phyloP scores from a whole-genome alignment of 768 basidiomycete species.

The Podaxis rugospora region DNA sequence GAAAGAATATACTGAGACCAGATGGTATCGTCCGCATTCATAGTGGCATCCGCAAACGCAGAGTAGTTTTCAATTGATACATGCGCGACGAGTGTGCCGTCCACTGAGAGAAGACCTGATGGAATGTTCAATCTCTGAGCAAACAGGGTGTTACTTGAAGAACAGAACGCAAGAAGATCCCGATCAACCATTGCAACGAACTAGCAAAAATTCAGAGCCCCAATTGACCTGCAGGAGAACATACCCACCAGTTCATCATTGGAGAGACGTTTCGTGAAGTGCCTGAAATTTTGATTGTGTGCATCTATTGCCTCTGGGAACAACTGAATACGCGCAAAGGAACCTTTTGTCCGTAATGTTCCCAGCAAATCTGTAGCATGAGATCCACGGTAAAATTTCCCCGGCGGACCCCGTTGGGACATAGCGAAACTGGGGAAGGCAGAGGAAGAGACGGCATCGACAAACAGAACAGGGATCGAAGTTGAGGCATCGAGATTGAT shows the following conservation, averaged over 20 bases:
- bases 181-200: slow-evolving; percentile 51
- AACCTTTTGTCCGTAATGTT: slow-evolving; percentile 46
- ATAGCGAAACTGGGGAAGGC: slow-evolving; percentile 34
- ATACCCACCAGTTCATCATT: slow-evolving; percentile 49
- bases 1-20: slow-evolving; percentile 30
- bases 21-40: slow-evolving; percentile 34
- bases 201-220: slow-evolving; percentile 26
- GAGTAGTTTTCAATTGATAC: slow-evolving; percentile 56
- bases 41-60: slow-evolving; percentile 53
- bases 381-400: slow-evolving; percentile 53
- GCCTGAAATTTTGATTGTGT: slow-evolving; percentile 43
- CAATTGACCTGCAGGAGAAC: neutral
- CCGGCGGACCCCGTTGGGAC: slow-evolving; percentile 42
- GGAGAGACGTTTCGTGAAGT: slow-evolving; percentile 45
- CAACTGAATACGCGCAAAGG: slow-evolving; percentile 42
- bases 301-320: slow-evolving; percentile 33
- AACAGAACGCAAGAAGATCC: slow-evolving; percentile 55
- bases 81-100: slow-evolving; percentile 46
- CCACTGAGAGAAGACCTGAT: slow-evolving; percentile 35
- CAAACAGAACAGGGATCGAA: slow-evolving; percentile 46
- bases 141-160: slow-evolving; percentile 43
- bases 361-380: slow-evolving; percentile 47
- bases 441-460: slow-evolving; percentile 30
- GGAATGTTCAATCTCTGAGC: slow-evolving; percentile 49
- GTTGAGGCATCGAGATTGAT: slow-evolving; percentile 47